Evolutionary conservation across 305 asterid genomes (phyloP).

Genomic region (Lippia alba): DNA sequence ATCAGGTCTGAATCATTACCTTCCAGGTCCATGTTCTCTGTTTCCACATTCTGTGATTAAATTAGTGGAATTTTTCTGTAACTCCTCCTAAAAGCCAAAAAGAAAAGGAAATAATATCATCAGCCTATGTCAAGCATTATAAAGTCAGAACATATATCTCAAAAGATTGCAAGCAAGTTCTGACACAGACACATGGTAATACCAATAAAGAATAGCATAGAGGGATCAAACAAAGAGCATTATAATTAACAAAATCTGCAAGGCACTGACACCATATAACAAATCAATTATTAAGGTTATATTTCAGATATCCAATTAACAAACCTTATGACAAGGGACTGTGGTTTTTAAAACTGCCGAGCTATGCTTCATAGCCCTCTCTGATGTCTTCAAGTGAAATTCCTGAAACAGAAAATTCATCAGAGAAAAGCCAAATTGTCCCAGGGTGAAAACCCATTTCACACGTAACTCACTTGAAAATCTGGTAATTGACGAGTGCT

Average conservation of each 20-base stretch:
- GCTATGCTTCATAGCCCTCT: conserved; percentile 78
- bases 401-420: conserved; percentile 61
- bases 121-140: conserved; percentile 10
- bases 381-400: conserved; percentile 85
- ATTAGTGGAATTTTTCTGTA: conserved; percentile 41
- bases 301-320: background rate
- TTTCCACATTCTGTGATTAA: conserved; percentile 51
- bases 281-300: conserved; percentile 21
- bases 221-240: conserved; percentile 4
- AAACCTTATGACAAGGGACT: conserved; percentile 39
- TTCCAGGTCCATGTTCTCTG: conserved; percentile 59
- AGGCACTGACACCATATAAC: background rate
- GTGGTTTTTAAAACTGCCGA: conserved; percentile 47
- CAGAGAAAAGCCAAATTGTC: conserved; percentile 18
- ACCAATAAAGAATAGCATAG: conserved; percentile 7
- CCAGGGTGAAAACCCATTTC: conserved; percentile 2
- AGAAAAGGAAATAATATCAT: conserved; percentile 26
- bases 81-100: conserved; percentile 52
- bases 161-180: conserved; percentile 15
- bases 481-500: conserved; percentile 49
- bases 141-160: conserved; percentile 11
- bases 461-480: conserved; percentile 52
- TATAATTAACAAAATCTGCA: background rate
- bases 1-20: conserved; percentile 50
- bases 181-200: background rate